Base-by-base conservation (phyloP, 2,329 filamentous ascomycete species). In the Colletotrichum sp. region DNA sequence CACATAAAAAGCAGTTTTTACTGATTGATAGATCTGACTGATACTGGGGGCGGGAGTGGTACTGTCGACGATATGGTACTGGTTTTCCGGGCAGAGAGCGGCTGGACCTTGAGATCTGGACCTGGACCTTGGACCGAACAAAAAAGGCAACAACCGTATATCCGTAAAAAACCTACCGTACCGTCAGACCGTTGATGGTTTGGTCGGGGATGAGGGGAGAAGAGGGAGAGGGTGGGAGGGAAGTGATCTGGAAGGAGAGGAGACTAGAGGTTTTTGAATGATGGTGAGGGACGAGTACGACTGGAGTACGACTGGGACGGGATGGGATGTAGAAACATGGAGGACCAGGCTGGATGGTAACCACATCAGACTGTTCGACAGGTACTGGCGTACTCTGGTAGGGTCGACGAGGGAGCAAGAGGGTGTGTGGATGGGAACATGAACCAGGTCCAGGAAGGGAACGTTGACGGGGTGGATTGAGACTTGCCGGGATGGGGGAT, bases 251-350 rank as follows among this genome's bases (percentile, higher is more conserved):
- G 57, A 76, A 52, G 60, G 70, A 61, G 74, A 77, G 77, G 78
- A 80, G 78, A 80, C 80, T 79, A 81, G 81, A 80, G 83, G 81
- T 81, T 86, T 86, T 86, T 86, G 80, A 86, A 86, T 85, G 83
- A 78, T 79, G 71, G 75, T 52, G 59, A 73, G 57, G 69, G 77
- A 75, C 72, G 77, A 80, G 79, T 79, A 48, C 43, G 43, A 48
- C 43, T 48, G 43, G 43, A 48, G 43, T 21, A 48, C 43, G 43
- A 48, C 43, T 48, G 43, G 43, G 43, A 48, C 43, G 79, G 59
- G 59, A 64, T 21, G 43, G 64, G 28, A 67, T 24, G 16, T 32
- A 73, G 57, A 60, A 63, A 65, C 63, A 75, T 72, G 67, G 60
- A 72, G 52, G 61, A 66, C 55, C 52, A 57, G 70, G 57, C 48